Base-by-base conservation (phyloP, 2,329 filamentous ascomycete species). In the Botrytis pseudocinerea region DNA sequence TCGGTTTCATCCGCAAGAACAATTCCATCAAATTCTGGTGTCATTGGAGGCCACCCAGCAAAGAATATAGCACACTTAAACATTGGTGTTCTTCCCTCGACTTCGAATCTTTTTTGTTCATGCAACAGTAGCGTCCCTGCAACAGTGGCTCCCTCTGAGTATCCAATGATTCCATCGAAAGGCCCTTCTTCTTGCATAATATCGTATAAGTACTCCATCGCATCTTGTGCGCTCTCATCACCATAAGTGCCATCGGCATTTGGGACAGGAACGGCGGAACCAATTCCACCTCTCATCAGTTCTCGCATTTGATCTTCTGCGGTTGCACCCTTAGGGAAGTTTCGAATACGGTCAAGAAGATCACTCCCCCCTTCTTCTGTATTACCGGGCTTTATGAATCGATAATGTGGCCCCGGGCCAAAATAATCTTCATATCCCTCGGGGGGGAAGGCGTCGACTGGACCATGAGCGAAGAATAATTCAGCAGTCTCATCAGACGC, bases 101-200 rank as follows among this genome's bases (percentile, higher is more conserved):
- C 73, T 54, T 77, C 81, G 63, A 81, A 78, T 65, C 80, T 78
- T 62, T 83, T 81, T 16, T 83, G 82, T 76, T 89, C 87, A 70
- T 88, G 84, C 0, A 89, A 79, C 6, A 89, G 79, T 20, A 88
- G 78, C 0, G 86, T 88, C 4, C 86, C 85, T 0, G 88, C 88
- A 22, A 87, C 83, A 0, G 85, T 86, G 1, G 88, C 87, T 4
- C 88, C 88, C 78, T 90, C 88, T 0, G 87, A 89, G 76, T 90
- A 90, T 1, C 88, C 88, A 28, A 90, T 83, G 63, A 90, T 85
- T 4, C 86, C 88, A 73, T 87, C 85, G 73, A 88, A 84, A 2
- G 83, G 83, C 0, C 83, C 83, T 4, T 82, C 79, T 51, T 85
- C 82, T 25, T 86, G 83, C 75, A 89, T 82, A 9, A 85, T 83